Conservation (phyloP, 306 rosid species). For the Psophocarpus tetragonolobus region DNA sequence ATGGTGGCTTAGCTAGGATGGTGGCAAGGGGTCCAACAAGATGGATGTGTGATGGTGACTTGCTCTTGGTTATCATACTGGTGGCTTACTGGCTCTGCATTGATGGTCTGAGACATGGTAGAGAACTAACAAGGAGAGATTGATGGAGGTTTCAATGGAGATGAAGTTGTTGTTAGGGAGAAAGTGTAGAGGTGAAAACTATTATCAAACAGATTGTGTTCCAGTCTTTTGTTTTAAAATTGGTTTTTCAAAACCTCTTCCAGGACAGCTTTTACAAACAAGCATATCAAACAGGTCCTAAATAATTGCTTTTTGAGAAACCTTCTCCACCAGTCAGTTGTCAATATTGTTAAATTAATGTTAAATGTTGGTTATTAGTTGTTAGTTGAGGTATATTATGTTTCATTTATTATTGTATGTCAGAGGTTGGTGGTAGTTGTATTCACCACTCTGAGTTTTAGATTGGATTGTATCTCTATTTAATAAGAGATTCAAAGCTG, state of each 20-base stretch:
- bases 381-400: too few species aligned
- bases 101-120: neutral
- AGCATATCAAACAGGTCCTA: neutral
- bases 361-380: too few species aligned
- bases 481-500: too few species aligned
- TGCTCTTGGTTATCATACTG: neutral
- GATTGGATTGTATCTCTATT: too few species aligned
- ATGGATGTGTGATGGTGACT: neutral
- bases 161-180: neutral
- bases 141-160: neutral
- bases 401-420: too few species aligned
- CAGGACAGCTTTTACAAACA: neutral
- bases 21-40: neutral
- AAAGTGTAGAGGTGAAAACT: neutral
- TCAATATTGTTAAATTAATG: too few species aligned
- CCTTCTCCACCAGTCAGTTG: neutral
- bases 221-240: neutral
- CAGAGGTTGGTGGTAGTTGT: too few species aligned
- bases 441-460: too few species aligned
- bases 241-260: neutral
- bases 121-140: neutral
- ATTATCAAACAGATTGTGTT: neutral
- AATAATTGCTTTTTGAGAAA: constrained; percentile 3
- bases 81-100: neutral
- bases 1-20: neutral